A percentile compares a stretch with the other conserved stretches of the same genome.
Evolutionary conservation across 2,329 filamentous ascomycete genomes (phyloP).

Genomic region (Escovopsis sp.): DNA sequence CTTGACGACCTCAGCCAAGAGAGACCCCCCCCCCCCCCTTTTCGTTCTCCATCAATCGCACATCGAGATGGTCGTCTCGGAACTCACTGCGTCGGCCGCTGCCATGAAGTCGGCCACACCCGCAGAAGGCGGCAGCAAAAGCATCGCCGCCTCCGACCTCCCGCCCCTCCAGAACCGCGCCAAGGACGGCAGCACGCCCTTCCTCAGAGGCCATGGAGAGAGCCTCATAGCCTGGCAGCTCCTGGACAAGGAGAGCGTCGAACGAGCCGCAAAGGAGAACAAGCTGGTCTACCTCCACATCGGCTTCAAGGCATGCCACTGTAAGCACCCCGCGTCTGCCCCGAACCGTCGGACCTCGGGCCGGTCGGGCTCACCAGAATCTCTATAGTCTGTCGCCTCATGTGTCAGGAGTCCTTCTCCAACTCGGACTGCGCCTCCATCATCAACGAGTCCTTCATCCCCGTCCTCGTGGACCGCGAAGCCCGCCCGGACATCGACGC

Average conservation of each 20-base stretch:
- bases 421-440: constrained; percentile 66
- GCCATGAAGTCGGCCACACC: constrained; percentile 15
- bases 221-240: constrained; percentile 89
- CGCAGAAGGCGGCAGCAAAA: constrained; percentile 9
- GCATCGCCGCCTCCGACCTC: constrained; percentile 4
- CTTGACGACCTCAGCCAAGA: not conserved
- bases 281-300: constrained; percentile 87
- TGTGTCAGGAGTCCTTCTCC: constrained; percentile 83
- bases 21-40: not conserved
- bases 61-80: constrained; percentile 21
- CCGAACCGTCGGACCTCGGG: too few relatives aligned
- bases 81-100: constrained; percentile 22
- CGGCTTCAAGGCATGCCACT: constrained; percentile 90
- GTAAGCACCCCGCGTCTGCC: constrained; percentile 38
- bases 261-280: constrained; percentile 65
- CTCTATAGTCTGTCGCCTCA: constrained; percentile 63
- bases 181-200: constrained; percentile 31
- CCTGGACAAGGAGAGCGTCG: constrained; percentile 63
- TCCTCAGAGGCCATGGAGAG: constrained; percentile 56
- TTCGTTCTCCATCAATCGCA: not conserved
- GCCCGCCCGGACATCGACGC: constrained; percentile 87
- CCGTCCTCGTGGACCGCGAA: constrained; percentile 85
- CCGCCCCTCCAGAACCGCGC: constrained; percentile 22
- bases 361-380: too few relatives aligned
- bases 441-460: constrained; percentile 77